These are phyloP conservation scores for Alternaria ethzedia DNA, from an alignment of 2,329 filamentous ascomycete species.

Conservation along the genomic window DNA sequence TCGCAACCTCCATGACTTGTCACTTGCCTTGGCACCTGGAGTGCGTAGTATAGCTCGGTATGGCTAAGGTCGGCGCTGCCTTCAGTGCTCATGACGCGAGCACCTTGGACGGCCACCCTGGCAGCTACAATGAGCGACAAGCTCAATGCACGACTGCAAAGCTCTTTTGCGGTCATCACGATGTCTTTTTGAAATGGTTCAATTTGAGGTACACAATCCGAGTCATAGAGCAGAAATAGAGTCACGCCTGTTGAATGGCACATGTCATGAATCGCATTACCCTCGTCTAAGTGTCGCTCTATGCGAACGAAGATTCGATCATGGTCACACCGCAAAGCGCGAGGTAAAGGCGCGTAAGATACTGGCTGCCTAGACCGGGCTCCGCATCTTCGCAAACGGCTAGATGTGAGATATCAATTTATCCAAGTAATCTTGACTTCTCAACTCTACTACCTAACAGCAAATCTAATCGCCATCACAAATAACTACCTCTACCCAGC, in stretches of 20 bases:
- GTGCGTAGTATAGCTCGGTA: background rate
- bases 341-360: background rate
- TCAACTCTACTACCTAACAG: background rate
- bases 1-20: accelerated
- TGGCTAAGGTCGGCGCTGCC: background rate
- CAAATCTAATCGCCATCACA: background rate
- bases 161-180: background rate
- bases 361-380: background rate
- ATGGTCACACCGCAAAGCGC: background rate
- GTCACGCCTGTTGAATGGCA: background rate
- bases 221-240: background rate
- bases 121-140: background rate
- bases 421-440: background rate
- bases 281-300: background rate
- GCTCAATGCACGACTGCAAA: background rate
- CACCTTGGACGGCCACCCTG: too few relatives aligned
- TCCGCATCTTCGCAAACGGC: background rate
- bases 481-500: background rate
- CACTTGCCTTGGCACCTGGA: background rate
- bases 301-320: background rate
- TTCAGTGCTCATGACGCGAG: accelerated
- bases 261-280: background rate
- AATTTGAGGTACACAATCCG: background rate
- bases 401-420: background rate
- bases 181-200: too few relatives aligned